Conservation (phyloP, 768 basidiomycete genomes). For the Mycena capillaripes region DNA sequence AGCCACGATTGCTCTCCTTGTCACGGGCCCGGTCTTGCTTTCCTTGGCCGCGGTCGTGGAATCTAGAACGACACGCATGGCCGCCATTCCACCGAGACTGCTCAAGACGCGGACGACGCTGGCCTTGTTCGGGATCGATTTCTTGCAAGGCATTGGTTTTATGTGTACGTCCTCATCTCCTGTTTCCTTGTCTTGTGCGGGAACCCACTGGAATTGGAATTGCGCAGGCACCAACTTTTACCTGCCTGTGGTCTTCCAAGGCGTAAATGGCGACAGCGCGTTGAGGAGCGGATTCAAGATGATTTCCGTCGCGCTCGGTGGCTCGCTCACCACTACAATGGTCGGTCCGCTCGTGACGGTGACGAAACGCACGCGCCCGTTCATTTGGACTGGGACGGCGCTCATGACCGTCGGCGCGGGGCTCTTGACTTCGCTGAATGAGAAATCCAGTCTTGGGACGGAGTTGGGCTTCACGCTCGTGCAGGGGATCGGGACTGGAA, state of each 20-base stretch:
- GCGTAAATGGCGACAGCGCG: slow-evolving; percentile 44
- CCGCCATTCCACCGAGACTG: slow-evolving; percentile 22
- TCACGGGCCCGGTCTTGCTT: slow-evolving; percentile 14
- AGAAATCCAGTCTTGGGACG: slow-evolving; percentile 29
- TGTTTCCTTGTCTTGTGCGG: too few relatives aligned
- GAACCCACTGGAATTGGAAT: too few relatives aligned
- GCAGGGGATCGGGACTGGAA: slow-evolving; percentile 25
- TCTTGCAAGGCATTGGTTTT: slow-evolving; percentile 22
- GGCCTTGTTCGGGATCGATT: slow-evolving; percentile 20
- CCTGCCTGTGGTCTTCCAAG: slow-evolving; percentile 54
- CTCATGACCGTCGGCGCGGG: slow-evolving; percentile 49
- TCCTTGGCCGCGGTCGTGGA: slow-evolving; percentile 13
- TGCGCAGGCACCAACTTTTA: slow-evolving; percentile 38
- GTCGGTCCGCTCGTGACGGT: slow-evolving; percentile 45
- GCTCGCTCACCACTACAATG: slow-evolving; percentile 48
- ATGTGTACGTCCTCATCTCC: slow-evolving; percentile 29
- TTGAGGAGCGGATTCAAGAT: slow-evolving; percentile 45
- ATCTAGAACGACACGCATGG: slow-evolving; percentile 26
- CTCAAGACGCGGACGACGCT: slow-evolving; percentile 28
- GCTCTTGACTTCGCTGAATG: slow-evolving; percentile 41
- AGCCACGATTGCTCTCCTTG: slow-evolving; percentile 17
- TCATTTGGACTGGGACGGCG: slow-evolving; percentile 44
- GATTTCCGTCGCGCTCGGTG: slow-evolving; percentile 43
- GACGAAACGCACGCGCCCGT: slow-evolving; percentile 46
- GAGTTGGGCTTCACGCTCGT: slow-evolving; percentile 25